Base-by-base conservation (phyloP, 495 filamentous ascomycete genomes). In the Aspergillus sclerotioniger region DNA sequence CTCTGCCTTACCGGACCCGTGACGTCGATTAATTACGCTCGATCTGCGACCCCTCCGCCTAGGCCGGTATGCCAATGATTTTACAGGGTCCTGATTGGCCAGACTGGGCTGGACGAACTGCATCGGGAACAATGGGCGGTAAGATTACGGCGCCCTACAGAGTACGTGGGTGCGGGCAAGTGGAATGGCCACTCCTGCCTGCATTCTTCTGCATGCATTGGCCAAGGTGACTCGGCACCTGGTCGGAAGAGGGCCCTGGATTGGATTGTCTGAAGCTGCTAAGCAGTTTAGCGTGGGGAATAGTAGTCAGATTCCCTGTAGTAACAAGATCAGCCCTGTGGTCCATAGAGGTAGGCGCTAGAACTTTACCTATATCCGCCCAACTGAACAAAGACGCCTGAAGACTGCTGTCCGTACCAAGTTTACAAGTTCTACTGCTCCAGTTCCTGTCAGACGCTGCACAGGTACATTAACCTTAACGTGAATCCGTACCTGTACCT, bases 21-120 rank as follows among this genome's bases (percentile, higher is more conserved):
- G 55, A 57, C 47, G 37, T 51, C 55, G 47, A 50, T 60, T 16
- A 16, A 51, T 33, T 41, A 49, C 52, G 17, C 6, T n/a, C 25
- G 44, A 46, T 46, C 44, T 13, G 44, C 44, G 12, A 16, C n/a
- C 16, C 44, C 44, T 25, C 25, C 16, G 44, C 8, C 17, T 21
- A 17, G 15, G 44, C 25, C 15, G 16, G 17, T 28, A 43, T 43
- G 57, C 31, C 28, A 58, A 9, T 33, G 6, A 21, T 31, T 44
- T 55, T 19, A 10, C 25, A 2, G 58, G 4, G 10, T 37, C 35
- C 52, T 45, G 58, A 60, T 60, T 54, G 53, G 53, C 19, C 39
- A 44, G 33, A 16, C 15, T 29, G 25, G 25, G 25, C 20, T 9
- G 46, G 31, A 50, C 21, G n/a, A 51, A 25, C 48, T 32, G 48